Evolutionary conservation across 495 filamentous ascomycete genomes (phyloP), one percentile per base, ranked within the genome.

Genomic region (Sabuloglossum arenarium): DNA sequence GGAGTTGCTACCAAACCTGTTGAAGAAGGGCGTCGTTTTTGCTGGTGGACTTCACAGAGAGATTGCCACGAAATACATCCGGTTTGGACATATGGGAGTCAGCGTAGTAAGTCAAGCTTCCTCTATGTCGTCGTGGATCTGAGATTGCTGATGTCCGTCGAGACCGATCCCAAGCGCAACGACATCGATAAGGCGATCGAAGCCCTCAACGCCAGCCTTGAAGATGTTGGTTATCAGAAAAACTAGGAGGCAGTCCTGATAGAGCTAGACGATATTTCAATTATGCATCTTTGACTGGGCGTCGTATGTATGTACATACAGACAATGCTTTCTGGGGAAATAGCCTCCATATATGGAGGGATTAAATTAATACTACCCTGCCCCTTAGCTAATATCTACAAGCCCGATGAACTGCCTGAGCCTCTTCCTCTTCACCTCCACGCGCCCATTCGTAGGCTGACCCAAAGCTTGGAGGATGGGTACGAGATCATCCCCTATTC

Each of bases 21-120:
- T 89, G 57, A 88, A 89, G 70, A 90, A 83, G 65, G 88, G 88
- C 14, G 88, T 97, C 6, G 79, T 98, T 54, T 95, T 96, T 63
- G 91, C 91, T 54, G 90, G 85, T 52, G 91, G 91, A 58, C 75
- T 98, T 66, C 91, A 98, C 72, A 96, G 90, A 75, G 76, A 83
- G 64, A 81, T 81, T 63, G 80, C 80, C 25, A 69, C 79, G 31
- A 80, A 76, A 66, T 86, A 86, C 65, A 78, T 86, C 50, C 71
- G 82, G 27, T 82, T 86, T 64, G 89, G 89, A 31, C 91, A 98
- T 71, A 98, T 98, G 91, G 91, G 91, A 59, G 87, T 96, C 51
- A 90, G 82, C 69, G 84, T 94, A 56, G 74, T 79, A 69, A 68
- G 74, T 54, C 16, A 24, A 19, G 3, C 21, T 28, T 31, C 32